Conservation (phyloP, 2,329 filamentous ascomycete species). For the Beauveria asiatica region DNA sequence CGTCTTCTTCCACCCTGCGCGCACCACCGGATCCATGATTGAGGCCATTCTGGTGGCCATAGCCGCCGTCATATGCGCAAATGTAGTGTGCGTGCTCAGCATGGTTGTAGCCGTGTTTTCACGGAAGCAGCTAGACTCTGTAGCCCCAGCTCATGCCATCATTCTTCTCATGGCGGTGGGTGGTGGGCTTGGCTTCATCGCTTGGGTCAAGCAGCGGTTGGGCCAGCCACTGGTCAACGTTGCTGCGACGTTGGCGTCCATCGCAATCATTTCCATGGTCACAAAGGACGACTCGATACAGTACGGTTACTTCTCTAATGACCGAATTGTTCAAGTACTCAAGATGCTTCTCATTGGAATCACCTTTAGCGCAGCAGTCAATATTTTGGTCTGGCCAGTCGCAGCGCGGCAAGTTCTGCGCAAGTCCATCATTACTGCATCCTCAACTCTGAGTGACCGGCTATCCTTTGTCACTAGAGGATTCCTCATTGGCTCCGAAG, state of each 20-base stretch:
- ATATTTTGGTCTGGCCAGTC: slow-evolving; percentile 67
- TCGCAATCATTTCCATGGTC: slow-evolving; percentile 81
- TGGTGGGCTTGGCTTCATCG: slow-evolving; percentile 77
- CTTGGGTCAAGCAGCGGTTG: slow-evolving; percentile 75
- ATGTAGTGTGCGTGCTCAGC: slow-evolving; percentile 65
- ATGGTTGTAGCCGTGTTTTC: slow-evolving; percentile 86
- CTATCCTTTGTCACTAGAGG: slow-evolving; percentile 70
- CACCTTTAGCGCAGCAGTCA: slow-evolving; percentile 61
- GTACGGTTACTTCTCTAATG: slow-evolving; percentile 68
- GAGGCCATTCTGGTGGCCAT: slow-evolving; percentile 72
- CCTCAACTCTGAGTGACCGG: slow-evolving; percentile 71
- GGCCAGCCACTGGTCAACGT: slow-evolving; percentile 76
- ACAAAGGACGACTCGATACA: slow-evolving; percentile 89
- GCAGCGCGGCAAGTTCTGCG: slow-evolving; percentile 69
- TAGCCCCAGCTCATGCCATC: slow-evolving; percentile 66
- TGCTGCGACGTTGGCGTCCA: slow-evolving; percentile 74
- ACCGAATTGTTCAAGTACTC: slow-evolving; percentile 72
- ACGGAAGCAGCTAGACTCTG: slow-evolving; percentile 54
- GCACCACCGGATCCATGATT: slow-evolving; percentile 81
- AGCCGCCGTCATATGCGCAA: slow-evolving; percentile 64
- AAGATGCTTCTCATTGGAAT: slow-evolving; percentile 81
- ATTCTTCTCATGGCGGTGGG: slow-evolving; percentile 79
- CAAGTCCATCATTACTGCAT: slow-evolving; percentile 62
- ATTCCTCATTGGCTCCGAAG: slow-evolving; percentile 75
- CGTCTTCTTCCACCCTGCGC: slow-evolving; percentile 88